Evolutionary conservation across 805 yeast genomes (phyloP), one percentile per base, ranked within the genome.

Genomic region (Jamesozyma spencerorum): DNA sequence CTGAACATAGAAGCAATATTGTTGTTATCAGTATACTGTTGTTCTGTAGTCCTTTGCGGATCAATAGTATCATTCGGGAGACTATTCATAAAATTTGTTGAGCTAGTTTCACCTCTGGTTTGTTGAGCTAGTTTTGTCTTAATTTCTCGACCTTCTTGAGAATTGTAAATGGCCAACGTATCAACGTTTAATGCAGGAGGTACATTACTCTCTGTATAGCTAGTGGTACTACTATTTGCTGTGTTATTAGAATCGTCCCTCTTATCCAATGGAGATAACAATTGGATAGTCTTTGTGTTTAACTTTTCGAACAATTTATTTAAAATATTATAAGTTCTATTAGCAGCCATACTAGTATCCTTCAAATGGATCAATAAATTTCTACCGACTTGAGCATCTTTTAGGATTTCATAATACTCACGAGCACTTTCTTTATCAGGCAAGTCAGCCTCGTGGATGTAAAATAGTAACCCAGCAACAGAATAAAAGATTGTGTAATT

Each of bases 401-500:
- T 68, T 44, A 79, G 71, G 39, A 84, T 77, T n/a, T 59, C 67
- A 37, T 57, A 62, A 68, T 79, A 79, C 46, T 81, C 76, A 20
- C 43, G 40, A 1, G 70, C 63, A 44, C 71, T 74, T 13, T 60
- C 62, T 17, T 66, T 64, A 40, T 72, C 74, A 18, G 58, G 54
- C 22, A 69, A 68, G 7, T 52, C 49, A 4, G 65, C 68, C 44
- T 72, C 76, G 56, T 84, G 92, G 44, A 77, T 80, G 56, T 86
- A 87, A 55, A 82, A 87, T 5, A 85, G 78, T 51, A 87, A 68
- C 49, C 95, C 85, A 0, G 95, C 94, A 38, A 87, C 88, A 1
- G 94, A 79, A 58, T 85, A 87, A 58, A 87, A 87, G n/a, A 87
- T 81, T 0, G 95, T 86, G 60, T 87, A 87, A 58, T 83, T 79